A percentile compares a stretch with the other conserved stretches of the same genome.
phyloP scores from a whole-genome alignment of 2,329 filamentous ascomycete genomes.

The Teratosphaeria destructans region DNA sequence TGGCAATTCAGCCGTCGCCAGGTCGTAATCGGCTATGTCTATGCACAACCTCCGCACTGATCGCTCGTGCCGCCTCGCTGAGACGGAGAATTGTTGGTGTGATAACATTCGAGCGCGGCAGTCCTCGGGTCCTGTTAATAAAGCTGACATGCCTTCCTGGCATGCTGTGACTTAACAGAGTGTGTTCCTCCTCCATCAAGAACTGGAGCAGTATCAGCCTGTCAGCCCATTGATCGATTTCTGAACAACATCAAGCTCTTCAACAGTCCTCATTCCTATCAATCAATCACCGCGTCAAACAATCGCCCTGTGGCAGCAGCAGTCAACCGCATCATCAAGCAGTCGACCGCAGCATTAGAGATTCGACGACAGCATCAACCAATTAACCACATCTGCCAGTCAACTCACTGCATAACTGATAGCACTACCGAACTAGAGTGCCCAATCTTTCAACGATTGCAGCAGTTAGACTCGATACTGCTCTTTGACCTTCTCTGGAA shows the following conservation, averaged over 20 bases:
- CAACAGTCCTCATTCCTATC: too few relatives aligned
- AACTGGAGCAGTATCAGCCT: too few relatives aligned
- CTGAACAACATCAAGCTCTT: too few relatives aligned
- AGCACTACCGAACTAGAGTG: background rate
- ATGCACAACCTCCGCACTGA: slow-evolving; percentile 4
- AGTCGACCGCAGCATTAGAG: too few relatives aligned
- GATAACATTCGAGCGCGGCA: background rate
- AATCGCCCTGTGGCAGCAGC: too few relatives aligned
- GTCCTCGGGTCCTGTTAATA: background rate
- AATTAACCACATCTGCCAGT: too few relatives aligned
- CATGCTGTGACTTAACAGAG: background rate
- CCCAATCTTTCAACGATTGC: background rate
- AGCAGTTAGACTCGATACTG: background rate
- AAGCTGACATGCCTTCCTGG: background rate
- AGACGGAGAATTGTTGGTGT: slow-evolving; percentile 1
- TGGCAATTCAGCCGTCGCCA: background rate
- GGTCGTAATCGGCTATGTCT: background rate
- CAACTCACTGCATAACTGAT: too few relatives aligned
- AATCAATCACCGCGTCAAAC: too few relatives aligned
- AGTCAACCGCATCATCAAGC: too few relatives aligned
- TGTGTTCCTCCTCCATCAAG: too few relatives aligned
- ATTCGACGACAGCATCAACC: too few relatives aligned
- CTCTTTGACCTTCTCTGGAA: background rate
- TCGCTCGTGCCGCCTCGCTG: background rate
- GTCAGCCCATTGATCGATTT: too few relatives aligned